Conservation (phyloP, 1,284 basidiomycete genomes). For the Ganoderma lucidum region DNA sequence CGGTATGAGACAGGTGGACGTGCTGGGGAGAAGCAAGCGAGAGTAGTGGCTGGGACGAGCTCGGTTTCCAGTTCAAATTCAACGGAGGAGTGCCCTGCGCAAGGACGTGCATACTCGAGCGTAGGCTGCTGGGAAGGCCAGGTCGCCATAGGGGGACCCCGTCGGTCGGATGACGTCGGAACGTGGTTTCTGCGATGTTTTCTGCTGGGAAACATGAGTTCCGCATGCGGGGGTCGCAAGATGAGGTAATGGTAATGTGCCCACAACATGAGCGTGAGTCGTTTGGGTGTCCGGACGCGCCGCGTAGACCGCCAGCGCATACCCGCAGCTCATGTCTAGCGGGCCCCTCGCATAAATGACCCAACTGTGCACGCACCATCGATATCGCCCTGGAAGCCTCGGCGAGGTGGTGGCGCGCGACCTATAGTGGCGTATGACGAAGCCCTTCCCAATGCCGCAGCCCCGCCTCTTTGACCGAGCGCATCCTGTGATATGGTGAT, state of each 20-base stretch:
- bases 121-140: slow-evolving; percentile 9
- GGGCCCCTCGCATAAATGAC: neutral
- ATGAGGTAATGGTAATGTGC: slow-evolving; percentile 33
- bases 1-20: neutral
- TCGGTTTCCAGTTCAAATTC: slow-evolving; percentile 4
- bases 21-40: slow-evolving; percentile 1
- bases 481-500: neutral
- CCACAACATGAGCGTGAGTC: slow-evolving; percentile 9
- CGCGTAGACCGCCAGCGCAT: slow-evolving; percentile 1
- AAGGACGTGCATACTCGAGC: slow-evolving; percentile 19
- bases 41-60: slow-evolving; percentile 9
- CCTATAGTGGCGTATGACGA: slow-evolving; percentile 4
- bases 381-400: neutral
- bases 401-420: neutral
- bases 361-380: slow-evolving; percentile 6
- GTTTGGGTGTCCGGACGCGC: neutral
- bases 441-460: neutral
- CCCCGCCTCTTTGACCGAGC: neutral
- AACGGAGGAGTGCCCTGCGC: slow-evolving; percentile 13
- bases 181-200: slow-evolving; percentile 27
- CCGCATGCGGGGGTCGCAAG: slow-evolving; percentile 5
- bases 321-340: slow-evolving; percentile 1
- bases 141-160: slow-evolving; percentile 25
- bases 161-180: slow-evolving; percentile 14
- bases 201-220: slow-evolving; percentile 30